These are phyloP conservation scores for Annona cherimola DNA, from an alignment of 164 flowering plant species.

Conservation along the genomic window DNA sequence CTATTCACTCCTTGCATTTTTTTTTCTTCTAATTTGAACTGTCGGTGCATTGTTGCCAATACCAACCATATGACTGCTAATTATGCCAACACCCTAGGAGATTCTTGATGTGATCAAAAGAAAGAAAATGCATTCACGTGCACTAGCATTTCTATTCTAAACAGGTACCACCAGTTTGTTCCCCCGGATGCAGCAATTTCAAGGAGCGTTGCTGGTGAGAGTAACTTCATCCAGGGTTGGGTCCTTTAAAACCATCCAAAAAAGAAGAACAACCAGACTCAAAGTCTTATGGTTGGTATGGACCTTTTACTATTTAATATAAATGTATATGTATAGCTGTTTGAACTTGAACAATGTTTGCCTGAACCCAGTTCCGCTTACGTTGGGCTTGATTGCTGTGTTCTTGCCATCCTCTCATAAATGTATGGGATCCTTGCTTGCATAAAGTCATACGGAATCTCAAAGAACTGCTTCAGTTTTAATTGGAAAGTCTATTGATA, in stretches of 20 bases:
- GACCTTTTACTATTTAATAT: background rate
- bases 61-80: too few relatives aligned
- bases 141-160: background rate
- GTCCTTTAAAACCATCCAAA: slow-evolving; percentile 18
- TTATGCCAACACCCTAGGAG: too few relatives aligned
- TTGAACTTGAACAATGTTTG: background rate
- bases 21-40: background rate
- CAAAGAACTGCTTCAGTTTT: too few relatives aligned
- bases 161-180: slow-evolving; percentile 36
- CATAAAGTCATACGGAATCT: background rate
- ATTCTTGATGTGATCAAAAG: background rate
- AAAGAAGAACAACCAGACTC: slow-evolving; percentile 1
- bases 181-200: slow-evolving; percentile 21
- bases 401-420: background rate
- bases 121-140: too few relatives aligned
- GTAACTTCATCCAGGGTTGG: slow-evolving; percentile 36
- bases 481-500: too few relatives aligned
- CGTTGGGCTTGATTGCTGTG: background rate
- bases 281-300: slow-evolving; percentile 5
- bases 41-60: too few relatives aligned
- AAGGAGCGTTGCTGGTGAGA: slow-evolving; percentile 24
- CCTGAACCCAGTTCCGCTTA: background rate
- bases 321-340: slow-evolving; percentile 5
- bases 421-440: background rate
- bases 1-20: background rate